Conservation (phyloP, 106 monocot genomes). For the Acanthochlamys bracteata region DNA sequence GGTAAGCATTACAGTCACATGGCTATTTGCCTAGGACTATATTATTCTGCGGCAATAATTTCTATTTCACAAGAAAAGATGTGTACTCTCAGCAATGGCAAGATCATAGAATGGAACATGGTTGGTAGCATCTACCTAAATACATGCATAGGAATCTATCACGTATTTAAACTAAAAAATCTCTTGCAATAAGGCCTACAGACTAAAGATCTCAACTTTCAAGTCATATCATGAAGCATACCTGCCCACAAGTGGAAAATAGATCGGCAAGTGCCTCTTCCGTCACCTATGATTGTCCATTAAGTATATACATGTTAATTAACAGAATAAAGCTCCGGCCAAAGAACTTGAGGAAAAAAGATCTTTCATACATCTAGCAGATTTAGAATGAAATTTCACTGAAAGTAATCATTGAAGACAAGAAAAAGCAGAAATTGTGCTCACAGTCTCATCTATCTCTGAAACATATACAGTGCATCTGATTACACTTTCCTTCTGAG, state of each 20-base stretch:
- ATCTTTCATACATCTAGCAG: not conserved
- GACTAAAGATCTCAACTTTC: not conserved
- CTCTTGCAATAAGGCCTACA: not conserved
- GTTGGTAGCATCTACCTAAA: too few relatives aligned
- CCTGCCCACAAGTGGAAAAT: conserved; percentile 67
- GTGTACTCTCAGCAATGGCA: too few relatives aligned
- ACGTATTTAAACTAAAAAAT: not conserved
- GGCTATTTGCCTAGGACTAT: too few relatives aligned
- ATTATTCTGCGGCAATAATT: too few relatives aligned
- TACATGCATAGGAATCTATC: too few relatives aligned
- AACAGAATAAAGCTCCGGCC: not conserved
- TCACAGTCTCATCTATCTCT: conserved; percentile 85
- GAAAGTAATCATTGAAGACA: not conserved
- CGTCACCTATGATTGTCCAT: conserved; percentile 57
- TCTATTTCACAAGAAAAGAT: too few relatives aligned
- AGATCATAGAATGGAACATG: too few relatives aligned
- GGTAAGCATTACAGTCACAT: too few relatives aligned
- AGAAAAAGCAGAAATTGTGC: conserved; percentile 2
- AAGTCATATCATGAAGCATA: conserved; percentile 20
- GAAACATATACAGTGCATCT: conserved; percentile 84
- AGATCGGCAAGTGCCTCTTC: conserved; percentile 82
- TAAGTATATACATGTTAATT: not conserved
- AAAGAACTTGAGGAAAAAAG: conserved; percentile 3
- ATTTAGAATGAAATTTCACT: not conserved
- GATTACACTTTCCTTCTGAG: conserved; percentile 64